These are phyloP conservation scores for Dactylella cylindrospora DNA, from an alignment of 2,329 filamentous ascomycete genomes.

Conservation along the genomic window DNA sequence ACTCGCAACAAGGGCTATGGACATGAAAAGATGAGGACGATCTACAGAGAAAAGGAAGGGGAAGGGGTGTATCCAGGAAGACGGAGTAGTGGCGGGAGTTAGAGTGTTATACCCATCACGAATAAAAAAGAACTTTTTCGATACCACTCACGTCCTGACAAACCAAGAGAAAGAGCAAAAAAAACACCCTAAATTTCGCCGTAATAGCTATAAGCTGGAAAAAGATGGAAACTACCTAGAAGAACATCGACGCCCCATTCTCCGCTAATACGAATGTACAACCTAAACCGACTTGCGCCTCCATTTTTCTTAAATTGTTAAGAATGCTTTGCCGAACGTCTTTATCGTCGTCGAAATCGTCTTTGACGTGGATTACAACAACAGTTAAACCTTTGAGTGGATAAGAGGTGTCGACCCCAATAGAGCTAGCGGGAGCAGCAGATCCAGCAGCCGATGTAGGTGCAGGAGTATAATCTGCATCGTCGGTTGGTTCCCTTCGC, in stretches of 20 bases:
- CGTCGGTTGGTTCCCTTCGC: conserved; percentile 10
- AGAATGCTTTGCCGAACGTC: conserved; percentile 68
- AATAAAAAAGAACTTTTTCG: too few species aligned
- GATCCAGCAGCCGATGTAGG: conserved; percentile 4
- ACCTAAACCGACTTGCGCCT: conserved; percentile 53
- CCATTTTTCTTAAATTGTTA: conserved; percentile 67
- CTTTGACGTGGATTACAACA: conserved; percentile 92
- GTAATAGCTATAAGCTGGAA: conserved; percentile 6
- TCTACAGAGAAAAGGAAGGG: too few species aligned
- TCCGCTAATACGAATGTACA: conserved; percentile 47
- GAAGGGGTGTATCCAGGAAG: too few species aligned
- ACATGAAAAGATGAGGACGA: too few species aligned
- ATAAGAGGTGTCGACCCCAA: conserved; percentile 46
- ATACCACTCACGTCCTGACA: too few species aligned
- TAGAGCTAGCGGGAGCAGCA: conserved; percentile 9
- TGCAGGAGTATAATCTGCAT: conserved; percentile 22
- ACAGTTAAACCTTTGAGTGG: conserved; percentile 74
- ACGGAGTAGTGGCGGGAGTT: too few species aligned
- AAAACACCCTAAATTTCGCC: conserved; percentile 19
- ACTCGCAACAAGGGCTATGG: too few species aligned
- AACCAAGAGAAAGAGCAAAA: conserved; percentile 2
- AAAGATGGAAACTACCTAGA: conserved; percentile 39
- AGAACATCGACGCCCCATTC: conserved; percentile 47
- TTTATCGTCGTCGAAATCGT: conserved; percentile 72
- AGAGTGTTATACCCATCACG: too few species aligned